Conservation (phyloP, 2,329 filamentous ascomycete species). For the Paracorniculantispora psalliotae region DNA sequence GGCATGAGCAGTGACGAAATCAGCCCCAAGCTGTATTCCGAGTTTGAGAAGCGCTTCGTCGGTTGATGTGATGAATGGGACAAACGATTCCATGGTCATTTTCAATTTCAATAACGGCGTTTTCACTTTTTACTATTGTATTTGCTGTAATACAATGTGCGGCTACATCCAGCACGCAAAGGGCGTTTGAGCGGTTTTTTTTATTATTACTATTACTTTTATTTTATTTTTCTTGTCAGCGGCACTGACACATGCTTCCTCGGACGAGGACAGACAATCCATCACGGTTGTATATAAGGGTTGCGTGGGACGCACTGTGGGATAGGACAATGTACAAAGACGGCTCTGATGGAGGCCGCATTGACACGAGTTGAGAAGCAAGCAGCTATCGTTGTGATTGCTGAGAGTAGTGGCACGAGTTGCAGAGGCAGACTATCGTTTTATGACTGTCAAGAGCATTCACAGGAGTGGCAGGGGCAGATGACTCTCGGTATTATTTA, state of each 20-base stretch:
- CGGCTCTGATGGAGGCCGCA: too few species aligned
- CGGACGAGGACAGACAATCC: not conserved
- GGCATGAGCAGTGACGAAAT: slow-evolving; percentile 94
- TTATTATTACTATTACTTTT: not conserved
- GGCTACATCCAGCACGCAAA: not conserved
- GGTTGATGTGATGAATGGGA: slow-evolving; percentile 10
- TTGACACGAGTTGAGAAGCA: not conserved
- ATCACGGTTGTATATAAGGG: not conserved
- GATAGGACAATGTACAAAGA: not conserved
- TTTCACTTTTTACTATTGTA: not conserved
- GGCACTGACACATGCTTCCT: not conserved
- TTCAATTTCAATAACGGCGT: too few species aligned
- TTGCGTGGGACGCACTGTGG: not conserved
- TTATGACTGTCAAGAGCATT: too few species aligned
- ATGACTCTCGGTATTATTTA: too few species aligned
- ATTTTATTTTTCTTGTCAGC: not conserved
- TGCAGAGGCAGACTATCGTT: too few species aligned
- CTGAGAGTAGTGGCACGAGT: too few species aligned
- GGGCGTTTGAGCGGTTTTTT: slow-evolving; percentile 8
- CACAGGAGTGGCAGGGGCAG: too few species aligned
- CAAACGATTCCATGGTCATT: too few species aligned
- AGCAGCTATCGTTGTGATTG: not conserved
- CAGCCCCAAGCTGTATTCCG: slow-evolving; percentile 76
- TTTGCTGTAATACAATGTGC: slow-evolving; percentile 3
- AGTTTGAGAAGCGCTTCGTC: slow-evolving; percentile 73